Conservation (phyloP, 495 filamentous ascomycete species). For the Trichoderma parareesei region DNA sequence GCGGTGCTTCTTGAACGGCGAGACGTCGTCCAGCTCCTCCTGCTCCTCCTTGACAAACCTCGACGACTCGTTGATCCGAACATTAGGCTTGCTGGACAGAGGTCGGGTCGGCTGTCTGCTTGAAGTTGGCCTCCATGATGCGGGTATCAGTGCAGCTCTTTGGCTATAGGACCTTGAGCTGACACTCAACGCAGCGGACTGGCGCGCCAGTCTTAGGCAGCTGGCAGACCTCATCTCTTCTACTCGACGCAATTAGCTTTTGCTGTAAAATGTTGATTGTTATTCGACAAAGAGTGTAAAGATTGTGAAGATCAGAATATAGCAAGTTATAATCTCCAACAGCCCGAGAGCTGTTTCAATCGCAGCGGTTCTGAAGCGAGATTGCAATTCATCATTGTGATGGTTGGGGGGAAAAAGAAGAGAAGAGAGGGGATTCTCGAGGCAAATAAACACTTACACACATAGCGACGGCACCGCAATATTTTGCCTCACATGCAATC, state of each 20-base stretch:
- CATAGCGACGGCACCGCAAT: conserved; percentile 9
- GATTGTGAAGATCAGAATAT: conserved; percentile 1
- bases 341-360: conserved; percentile 12
- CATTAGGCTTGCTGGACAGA: not conserved
- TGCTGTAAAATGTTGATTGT: not conserved
- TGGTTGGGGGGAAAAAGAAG: not conserved
- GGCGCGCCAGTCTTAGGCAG: conserved; percentile 12
- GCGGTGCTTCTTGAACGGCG: conserved; percentile 8
- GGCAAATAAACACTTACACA: not conserved
- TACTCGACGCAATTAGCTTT: not conserved
- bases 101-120: not conserved
- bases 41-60: conserved; percentile 3
- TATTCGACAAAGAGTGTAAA: not conserved
- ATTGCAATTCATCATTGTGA: conserved; percentile 11
- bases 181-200: conserved; percentile 2
- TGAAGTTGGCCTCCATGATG: not conserved
- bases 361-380: conserved; percentile 15
- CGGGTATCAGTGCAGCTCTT: not conserved
- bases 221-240: conserved; percentile 9
- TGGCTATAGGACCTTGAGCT: not conserved
- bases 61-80: conserved; percentile 5
- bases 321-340: conserved; percentile 11
- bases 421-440: not conserved
- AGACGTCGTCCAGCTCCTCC: conserved; percentile 7
- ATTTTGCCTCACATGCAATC: not conserved